phyloP scores from a whole-genome alignment of 352 stramenopile species.

The Halophytophthora batemanensis region DNA sequence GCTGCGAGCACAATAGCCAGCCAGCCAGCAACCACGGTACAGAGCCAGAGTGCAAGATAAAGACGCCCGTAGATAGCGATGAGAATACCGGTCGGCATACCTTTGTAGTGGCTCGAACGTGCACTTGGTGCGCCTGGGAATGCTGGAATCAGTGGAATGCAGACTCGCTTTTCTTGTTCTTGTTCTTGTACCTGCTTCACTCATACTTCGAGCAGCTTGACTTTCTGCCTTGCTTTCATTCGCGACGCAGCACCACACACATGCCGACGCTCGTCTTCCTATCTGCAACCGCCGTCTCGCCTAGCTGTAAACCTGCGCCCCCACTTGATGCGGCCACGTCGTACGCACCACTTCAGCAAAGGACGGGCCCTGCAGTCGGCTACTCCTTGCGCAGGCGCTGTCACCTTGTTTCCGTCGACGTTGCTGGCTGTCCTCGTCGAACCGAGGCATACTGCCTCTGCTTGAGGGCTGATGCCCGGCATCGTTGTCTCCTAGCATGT shows the following conservation, averaged over 20 bases:
- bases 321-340: constrained; percentile 56
- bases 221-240: no score
- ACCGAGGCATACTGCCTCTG: background rate
- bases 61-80: no score
- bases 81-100: no score
- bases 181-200: no score
- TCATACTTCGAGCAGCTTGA: no score
- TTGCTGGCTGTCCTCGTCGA: background rate
- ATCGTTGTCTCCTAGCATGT: constrained; percentile 17
- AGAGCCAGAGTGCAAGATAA: no score
- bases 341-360: constrained; percentile 47
- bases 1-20: no score
- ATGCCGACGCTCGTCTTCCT: background rate
- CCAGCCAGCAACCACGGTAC: no score
- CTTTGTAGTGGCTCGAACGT: background rate
- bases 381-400: constrained; percentile 5
- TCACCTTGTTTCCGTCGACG: constrained; percentile 12
- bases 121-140: no score
- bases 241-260: background rate
- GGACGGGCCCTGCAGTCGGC: constrained; percentile 22
- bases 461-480: constrained; percentile 2
- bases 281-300: background rate
- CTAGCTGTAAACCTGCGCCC: constrained; percentile 59
- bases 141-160: no score
- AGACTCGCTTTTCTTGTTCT: no score